phyloP scores from a whole-genome alignment of 2,329 filamentous ascomycete species.

The Phialemonium atrogriseum region DNA sequence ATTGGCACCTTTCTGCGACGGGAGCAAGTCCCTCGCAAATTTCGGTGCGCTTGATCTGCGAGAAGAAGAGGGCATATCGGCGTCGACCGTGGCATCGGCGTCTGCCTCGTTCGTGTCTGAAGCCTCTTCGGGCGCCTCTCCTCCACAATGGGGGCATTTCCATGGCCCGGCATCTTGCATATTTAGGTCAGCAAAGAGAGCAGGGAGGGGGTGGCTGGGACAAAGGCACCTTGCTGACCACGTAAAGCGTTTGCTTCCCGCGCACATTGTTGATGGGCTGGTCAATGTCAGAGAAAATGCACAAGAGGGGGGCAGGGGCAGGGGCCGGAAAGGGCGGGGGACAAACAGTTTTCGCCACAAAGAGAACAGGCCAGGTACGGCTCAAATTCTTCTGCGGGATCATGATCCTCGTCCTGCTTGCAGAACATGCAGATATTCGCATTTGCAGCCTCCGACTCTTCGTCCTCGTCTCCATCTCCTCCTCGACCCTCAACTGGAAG shows the following conservation, averaged over 20 bases:
- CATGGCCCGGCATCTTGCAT: constrained; percentile 32
- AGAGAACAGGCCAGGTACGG: constrained; percentile 66
- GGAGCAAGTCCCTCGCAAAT: constrained; percentile 63
- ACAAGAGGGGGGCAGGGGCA: no score
- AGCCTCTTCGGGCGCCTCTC: constrained; percentile 17
- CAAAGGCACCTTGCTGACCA: constrained; percentile 53
- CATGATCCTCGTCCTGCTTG: constrained; percentile 72
- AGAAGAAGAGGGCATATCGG: constrained; percentile 30
- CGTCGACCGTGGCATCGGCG: constrained; percentile 22
- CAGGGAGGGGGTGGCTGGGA: not conserved
- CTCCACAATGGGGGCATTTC: constrained; percentile 43
- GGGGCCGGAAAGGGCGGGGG: constrained; percentile 5
- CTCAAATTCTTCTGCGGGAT: constrained; percentile 75
- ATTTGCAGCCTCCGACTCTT: constrained; percentile 45
- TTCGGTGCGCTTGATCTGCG: constrained; percentile 55
- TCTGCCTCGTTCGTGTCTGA: constrained; percentile 17
- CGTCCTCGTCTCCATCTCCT: constrained; percentile 44
- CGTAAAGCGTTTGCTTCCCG: constrained; percentile 58
- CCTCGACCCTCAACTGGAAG: constrained; percentile 45
- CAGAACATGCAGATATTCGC: constrained; percentile 59
- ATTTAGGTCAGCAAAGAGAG: constrained; percentile 17
- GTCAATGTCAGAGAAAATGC: constrained; percentile 21
- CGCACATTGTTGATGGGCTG: constrained; percentile 89
- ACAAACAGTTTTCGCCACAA: constrained; percentile 79
- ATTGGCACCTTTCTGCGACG: constrained; percentile 54